A percentile compares a stretch with the other conserved stretches of the same genome.
phyloP scores from a whole-genome alignment of 2,329 filamentous ascomycete genomes.

The Tolypocladium nubicola region DNA sequence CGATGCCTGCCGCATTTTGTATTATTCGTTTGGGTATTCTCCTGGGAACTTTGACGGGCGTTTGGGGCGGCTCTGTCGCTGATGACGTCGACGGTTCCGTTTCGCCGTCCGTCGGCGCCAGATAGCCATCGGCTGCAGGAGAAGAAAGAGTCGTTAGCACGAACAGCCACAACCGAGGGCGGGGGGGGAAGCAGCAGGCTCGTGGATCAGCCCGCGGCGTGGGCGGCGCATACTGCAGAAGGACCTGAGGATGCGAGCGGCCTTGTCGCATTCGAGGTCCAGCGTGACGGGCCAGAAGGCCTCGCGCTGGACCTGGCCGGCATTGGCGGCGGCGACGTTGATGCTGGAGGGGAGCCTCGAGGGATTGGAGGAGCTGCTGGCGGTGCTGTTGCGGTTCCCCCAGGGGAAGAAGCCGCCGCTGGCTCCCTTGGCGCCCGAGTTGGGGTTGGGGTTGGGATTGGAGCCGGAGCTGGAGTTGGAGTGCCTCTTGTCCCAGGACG shows the following conservation, averaged over 20 bases:
- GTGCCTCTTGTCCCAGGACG: slow-evolving; percentile 34
- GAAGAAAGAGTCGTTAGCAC: background rate
- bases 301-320: slow-evolving; percentile 35
- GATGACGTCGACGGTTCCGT: slow-evolving; percentile 11
- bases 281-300: slow-evolving; percentile 78
- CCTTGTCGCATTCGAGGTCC: slow-evolving; percentile 86
- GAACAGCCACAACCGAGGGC: background rate
- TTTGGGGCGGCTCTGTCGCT: slow-evolving; percentile 29
- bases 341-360: slow-evolving; percentile 18
- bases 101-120: slow-evolving; percentile 29
- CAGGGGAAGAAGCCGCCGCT: slow-evolving; percentile 29
- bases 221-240: slow-evolving; percentile 61
- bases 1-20: slow-evolving; percentile 78
- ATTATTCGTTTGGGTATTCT: slow-evolving; percentile 84
- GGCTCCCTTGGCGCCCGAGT: slow-evolving; percentile 18
- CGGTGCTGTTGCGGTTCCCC: slow-evolving; percentile 36
- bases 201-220: background rate
- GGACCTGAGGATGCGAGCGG: slow-evolving; percentile 76
- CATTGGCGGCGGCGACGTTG: slow-evolving; percentile 23
- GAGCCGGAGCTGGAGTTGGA: slow-evolving; percentile 20
- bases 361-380: slow-evolving; percentile 10
- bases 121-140: slow-evolving; percentile 42
- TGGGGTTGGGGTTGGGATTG: slow-evolving; percentile 17
- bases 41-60: slow-evolving; percentile 48
- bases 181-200: background rate